These are phyloP conservation scores for Saccharomycopsis sp. DNA, from an alignment of 805 yeast species.

Conservation along the genomic window DNA sequence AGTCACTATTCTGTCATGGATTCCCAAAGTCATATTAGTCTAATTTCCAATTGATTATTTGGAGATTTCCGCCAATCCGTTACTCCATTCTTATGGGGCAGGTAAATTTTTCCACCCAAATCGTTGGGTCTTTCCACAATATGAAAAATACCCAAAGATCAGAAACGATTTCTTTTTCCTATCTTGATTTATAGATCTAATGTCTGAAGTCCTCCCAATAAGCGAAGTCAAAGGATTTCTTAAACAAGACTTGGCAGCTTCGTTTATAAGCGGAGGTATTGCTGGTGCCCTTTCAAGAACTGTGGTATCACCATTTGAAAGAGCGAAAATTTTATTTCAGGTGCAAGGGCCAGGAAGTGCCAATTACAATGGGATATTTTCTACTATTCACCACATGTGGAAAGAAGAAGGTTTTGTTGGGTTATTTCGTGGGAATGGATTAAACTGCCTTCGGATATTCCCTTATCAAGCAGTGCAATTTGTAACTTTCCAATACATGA, in stretches of 20 bases:
- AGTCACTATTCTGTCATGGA: too few species aligned
- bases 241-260: constrained; percentile 49
- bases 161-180: too few species aligned
- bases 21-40: too few species aligned
- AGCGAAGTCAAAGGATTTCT: constrained; percentile 16
- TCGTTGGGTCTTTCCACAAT: too few species aligned
- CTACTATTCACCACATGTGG: constrained; percentile 74
- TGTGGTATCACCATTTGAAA: constrained; percentile 88
- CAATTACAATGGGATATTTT: constrained; percentile 62
- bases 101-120: too few species aligned
- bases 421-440: constrained; percentile 81
- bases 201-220: too few species aligned
- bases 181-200: too few species aligned
- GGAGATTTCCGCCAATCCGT: too few species aligned
- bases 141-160: too few species aligned
- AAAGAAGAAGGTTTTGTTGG: constrained; percentile 90
- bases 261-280: constrained; percentile 65
- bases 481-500: constrained; percentile 63
- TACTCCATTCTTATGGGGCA: too few species aligned
- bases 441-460: constrained; percentile 82
- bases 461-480: constrained; percentile 96
- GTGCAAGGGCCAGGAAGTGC: constrained; percentile 57
- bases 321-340: constrained; percentile 88
- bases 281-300: constrained; percentile 84
- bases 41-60: too few species aligned